Evolutionary conservation across 139 green algal genomes (phyloP).

Genomic region (Asterochloris sp.): DNA sequence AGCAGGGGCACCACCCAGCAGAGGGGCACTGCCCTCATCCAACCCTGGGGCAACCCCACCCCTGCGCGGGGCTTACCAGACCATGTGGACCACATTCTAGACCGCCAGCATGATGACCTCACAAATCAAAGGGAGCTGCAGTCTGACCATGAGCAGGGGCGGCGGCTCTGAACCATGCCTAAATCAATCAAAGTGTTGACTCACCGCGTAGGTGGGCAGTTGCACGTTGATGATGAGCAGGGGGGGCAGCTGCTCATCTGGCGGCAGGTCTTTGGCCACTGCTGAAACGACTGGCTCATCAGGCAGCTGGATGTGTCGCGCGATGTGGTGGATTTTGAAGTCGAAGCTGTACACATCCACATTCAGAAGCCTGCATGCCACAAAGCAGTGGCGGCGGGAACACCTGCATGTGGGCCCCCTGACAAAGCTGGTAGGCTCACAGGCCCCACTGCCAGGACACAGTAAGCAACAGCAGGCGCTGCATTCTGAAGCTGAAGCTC

Average conservation of each 20-base stretch:
- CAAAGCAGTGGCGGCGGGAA: neutral
- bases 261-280: slow-evolving; percentile 22
- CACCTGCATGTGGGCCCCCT: neutral
- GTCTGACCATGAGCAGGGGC: too few relatives aligned
- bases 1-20: too few relatives aligned
- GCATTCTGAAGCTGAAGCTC: neutral
- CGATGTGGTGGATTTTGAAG: slow-evolving; percentile 73
- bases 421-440: neutral
- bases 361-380: slow-evolving; percentile 45
- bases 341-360: slow-evolving; percentile 71
- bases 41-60: too few relatives aligned
- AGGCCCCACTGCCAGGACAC: neutral
- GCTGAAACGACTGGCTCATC: slow-evolving; percentile 29
- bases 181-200: neutral
- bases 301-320: slow-evolving; percentile 61
- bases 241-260: slow-evolving; percentile 50
- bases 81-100: too few relatives aligned
- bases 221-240: slow-evolving; percentile 86
- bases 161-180: neutral
- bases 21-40: too few relatives aligned
- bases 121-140: too few relatives aligned
- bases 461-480: too few relatives aligned
- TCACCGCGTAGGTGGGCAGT: slow-evolving; percentile 68
- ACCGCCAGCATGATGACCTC: too few relatives aligned
- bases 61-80: too few relatives aligned